A percentile compares a stretch with the other conserved stretches of the same genome.
Evolutionary conservation across 1,284 basidiomycete species (phyloP).

Genomic region (Ceratobasidium sp.): DNA sequence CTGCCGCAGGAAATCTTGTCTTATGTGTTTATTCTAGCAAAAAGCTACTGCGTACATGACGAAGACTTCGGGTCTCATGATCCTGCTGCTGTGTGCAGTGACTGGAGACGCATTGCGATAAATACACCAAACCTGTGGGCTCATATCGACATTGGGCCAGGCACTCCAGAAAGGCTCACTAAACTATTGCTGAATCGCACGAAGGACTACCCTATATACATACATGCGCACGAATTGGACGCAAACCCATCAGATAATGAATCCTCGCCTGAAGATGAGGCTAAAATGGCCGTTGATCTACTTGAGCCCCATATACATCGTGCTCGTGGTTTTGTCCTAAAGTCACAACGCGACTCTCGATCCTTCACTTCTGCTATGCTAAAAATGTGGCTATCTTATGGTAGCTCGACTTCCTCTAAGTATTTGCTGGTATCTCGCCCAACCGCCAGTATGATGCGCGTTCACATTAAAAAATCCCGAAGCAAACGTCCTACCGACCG

Average conservation of each 20-base stretch:
- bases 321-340: not conserved
- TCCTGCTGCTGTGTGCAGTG: not conserved
- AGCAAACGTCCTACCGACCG: too few relatives aligned
- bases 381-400: not conserved
- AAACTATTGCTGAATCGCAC: not conserved
- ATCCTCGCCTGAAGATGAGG: not conserved
- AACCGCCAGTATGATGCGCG: not conserved
- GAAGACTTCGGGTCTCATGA: too few relatives aligned
- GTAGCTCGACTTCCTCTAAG: not conserved
- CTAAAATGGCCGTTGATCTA: not conserved
- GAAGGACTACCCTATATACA: not conserved
- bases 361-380: not conserved
- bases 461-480: too few relatives aligned
- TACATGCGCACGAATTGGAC: not conserved
- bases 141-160: constrained; percentile 11
- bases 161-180: not conserved
- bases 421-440: not conserved
- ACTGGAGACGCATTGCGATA: not conserved
- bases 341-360: not conserved
- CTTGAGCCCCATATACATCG: not conserved
- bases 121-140: not conserved
- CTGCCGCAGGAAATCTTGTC: constrained; percentile 5
- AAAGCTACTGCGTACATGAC: not conserved
- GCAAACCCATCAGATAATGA: not conserved
- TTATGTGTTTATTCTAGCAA: not conserved